These are phyloP conservation scores for Cercospora sesami DNA, from an alignment of 2,329 filamentous ascomycete species.

Conservation along the genomic window DNA sequence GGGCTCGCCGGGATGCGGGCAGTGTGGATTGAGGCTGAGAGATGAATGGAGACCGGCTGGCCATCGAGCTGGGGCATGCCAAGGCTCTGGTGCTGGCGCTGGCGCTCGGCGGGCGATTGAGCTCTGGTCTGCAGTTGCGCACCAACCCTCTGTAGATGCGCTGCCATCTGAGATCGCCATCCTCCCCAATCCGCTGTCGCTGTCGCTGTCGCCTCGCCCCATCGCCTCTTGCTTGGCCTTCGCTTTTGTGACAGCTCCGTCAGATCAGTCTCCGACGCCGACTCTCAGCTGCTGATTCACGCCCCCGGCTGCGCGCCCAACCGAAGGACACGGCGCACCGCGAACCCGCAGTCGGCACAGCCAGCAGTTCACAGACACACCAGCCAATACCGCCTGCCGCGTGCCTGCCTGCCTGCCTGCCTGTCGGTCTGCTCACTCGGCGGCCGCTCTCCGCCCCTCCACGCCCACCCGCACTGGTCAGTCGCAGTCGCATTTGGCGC, in stretches of 20 bases:
- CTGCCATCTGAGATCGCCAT: background rate
- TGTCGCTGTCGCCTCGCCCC: background rate
- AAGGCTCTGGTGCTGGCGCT: too few species aligned
- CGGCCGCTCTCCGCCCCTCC: background rate
- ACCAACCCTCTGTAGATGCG: too few species aligned
- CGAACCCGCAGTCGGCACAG: background rate
- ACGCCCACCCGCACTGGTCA: background rate
- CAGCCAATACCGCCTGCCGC: background rate
- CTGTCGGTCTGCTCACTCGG: background rate
- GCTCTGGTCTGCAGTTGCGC: too few species aligned
- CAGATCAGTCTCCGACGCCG: background rate
- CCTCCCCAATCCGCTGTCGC: background rate
- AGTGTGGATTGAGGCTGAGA: background rate
- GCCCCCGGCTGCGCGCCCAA: background rate
- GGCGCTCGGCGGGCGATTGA: too few species aligned
- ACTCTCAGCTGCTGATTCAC: background rate
- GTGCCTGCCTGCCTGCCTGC: conserved; percentile 4
- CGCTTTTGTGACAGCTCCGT: background rate
- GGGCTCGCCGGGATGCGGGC: background rate
- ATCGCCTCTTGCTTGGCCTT: background rate
- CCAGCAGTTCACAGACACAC: background rate
- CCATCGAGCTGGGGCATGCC: too few species aligned
- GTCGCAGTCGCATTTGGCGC: background rate
- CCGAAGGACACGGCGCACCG: background rate
- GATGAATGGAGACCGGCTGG: background rate